Conservation (phyloP, 306 rosid species). For the Cucurbita moschata region DNA sequence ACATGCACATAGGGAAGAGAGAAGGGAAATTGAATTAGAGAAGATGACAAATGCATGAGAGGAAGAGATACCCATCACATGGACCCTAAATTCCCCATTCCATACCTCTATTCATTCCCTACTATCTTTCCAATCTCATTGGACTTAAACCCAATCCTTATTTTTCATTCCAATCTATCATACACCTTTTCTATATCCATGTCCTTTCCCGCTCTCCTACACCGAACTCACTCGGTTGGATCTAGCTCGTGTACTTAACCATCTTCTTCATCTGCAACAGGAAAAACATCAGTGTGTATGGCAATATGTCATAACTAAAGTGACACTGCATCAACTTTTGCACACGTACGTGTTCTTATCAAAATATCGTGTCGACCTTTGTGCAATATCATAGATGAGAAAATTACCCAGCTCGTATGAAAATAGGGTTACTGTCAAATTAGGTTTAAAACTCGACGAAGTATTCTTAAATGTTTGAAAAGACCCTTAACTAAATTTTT, state of each 20-base stretch:
- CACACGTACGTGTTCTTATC: neutral
- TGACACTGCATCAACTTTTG: neutral
- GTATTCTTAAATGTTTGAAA: neutral
- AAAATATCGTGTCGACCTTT: neutral
- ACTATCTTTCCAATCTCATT: slow-evolving; percentile 4
- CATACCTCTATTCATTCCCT: neutral
- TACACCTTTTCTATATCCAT: neutral
- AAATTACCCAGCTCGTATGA: too few relatives aligned
- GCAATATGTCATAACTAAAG: neutral
- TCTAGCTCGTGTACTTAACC: neutral
- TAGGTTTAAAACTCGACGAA: neutral
- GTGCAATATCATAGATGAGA: neutral
- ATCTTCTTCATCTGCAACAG: neutral
- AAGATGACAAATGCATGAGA: slow-evolving; percentile 5
- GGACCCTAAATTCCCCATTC: slow-evolving; percentile 8
- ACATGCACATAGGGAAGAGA: slow-evolving; percentile 8
- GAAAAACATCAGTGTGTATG: neutral
- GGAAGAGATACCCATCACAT: slow-evolving; percentile 10
- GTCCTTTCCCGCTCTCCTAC: neutral
- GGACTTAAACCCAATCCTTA: slow-evolving; percentile 1
- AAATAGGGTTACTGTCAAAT: too few relatives aligned
- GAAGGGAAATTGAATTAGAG: neutral
- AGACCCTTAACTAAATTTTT: neutral
- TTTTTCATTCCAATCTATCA: neutral
- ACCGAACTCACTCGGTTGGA: neutral